These are phyloP conservation scores for Apiospora sp. DNA, from an alignment of 2,329 filamentous ascomycete species.

Conservation along the genomic window DNA sequence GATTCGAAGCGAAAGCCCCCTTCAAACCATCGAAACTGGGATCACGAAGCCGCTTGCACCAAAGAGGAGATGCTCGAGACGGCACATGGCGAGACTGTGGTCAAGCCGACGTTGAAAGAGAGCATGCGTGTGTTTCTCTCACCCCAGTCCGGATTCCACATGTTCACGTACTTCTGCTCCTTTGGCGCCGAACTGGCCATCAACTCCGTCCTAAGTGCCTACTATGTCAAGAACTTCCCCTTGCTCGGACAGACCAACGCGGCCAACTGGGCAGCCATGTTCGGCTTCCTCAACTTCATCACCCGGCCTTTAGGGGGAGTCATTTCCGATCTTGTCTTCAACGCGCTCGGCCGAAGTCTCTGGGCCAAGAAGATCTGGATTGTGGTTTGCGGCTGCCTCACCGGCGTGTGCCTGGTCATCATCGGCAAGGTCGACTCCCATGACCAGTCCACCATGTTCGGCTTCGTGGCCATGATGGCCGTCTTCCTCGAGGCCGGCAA, in stretches of 20 bases:
- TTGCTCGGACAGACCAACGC: constrained; percentile 62
- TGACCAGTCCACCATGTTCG: constrained; percentile 71
- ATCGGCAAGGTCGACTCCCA: constrained; percentile 71
- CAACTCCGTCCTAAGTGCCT: constrained; percentile 65
- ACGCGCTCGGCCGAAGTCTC: constrained; percentile 42
- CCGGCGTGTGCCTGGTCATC: constrained; percentile 67
- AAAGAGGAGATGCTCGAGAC: constrained; percentile 62
- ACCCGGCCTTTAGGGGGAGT: constrained; percentile 72
- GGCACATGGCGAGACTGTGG: constrained; percentile 59
- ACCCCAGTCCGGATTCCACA: constrained; percentile 62
- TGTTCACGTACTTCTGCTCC: constrained; percentile 67
- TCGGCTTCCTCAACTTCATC: constrained; percentile 76
- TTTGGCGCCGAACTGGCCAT: constrained; percentile 70
- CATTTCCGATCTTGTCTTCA: constrained; percentile 59
- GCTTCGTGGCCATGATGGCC: constrained; percentile 78
- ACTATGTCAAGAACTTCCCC: constrained; percentile 68
- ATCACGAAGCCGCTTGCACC: constrained; percentile 56
- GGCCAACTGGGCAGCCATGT: constrained; percentile 74
- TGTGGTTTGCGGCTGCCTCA: constrained; percentile 66
- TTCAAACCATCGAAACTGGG: constrained; percentile 37
- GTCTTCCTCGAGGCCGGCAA: constrained; percentile 88
- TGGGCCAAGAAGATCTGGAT: constrained; percentile 66
- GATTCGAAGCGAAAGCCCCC: constrained; percentile 50
- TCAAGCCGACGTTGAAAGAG: constrained; percentile 64
- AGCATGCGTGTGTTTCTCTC: constrained; percentile 55